phyloP scores from a whole-genome alignment of 768 basidiomycete genomes.

The Tricholomella constricta region DNA sequence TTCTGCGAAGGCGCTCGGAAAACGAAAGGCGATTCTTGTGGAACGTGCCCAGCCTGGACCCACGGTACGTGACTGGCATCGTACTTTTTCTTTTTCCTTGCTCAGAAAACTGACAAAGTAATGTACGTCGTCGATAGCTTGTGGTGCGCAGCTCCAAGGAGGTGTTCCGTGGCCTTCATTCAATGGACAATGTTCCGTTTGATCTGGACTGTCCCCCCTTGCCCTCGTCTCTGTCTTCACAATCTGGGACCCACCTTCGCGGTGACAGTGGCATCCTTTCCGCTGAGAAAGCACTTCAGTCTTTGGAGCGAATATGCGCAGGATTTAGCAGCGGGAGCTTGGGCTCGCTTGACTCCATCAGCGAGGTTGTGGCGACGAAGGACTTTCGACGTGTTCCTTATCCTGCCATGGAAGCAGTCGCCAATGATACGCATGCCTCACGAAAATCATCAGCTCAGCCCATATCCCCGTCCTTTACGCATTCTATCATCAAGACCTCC shows the following conservation, averaged over 20 bases:
- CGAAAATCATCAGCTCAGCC: neutral
- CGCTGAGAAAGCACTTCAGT: conserved; percentile 19
- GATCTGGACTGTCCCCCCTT: conserved; percentile 1
- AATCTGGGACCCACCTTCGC: neutral
- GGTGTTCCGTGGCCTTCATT: neutral
- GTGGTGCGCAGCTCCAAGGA: neutral
- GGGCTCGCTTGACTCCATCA: conserved; percentile 31
- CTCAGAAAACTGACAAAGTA: too few relatives aligned
- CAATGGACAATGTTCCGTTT: neutral
- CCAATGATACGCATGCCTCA: neutral
- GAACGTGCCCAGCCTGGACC: neutral
- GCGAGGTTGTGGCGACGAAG: conserved; percentile 3
- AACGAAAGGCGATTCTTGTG: conserved; percentile 25
- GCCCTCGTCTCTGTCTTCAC: neutral
- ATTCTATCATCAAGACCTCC: conserved; percentile 6
- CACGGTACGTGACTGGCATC: neutral
- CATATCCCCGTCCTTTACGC: conserved; percentile 2
- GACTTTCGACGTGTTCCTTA: neutral
- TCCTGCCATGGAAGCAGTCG: neutral
- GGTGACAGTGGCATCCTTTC: conserved; percentile 10
- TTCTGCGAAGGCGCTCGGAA: conserved; percentile 21
- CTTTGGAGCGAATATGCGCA: conserved; percentile 26
- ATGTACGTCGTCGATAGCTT: too few relatives aligned
- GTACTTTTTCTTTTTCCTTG: neutral
- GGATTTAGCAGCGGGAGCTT: conserved; percentile 36